Evolutionary conservation across 176 grass and related monocot genomes (phyloP), one percentile per base, ranked within the genome.

Genomic region (Rhipidocladum racemiflorum): DNA sequence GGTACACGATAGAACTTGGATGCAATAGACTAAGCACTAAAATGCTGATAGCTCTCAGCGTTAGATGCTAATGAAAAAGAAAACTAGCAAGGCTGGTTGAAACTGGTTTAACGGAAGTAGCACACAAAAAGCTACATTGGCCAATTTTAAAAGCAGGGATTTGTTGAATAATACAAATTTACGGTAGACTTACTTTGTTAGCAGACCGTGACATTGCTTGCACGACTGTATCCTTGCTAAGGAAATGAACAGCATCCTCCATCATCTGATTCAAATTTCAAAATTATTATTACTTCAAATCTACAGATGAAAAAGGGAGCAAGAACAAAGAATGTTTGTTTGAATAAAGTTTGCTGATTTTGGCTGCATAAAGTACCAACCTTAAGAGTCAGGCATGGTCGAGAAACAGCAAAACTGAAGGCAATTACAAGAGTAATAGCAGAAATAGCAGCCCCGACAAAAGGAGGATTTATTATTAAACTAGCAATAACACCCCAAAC

Each of bases 401-500:
- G 89, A 88, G 96, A 99, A 85, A 95, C 93, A 83, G 96, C 89
- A 70, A 99, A 95, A 82, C 93, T 89, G 85, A 99, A 99, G 60
- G 96, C 89, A 87, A 95, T 84, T 70, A 99, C 96, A 82, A 99
- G 91, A 24, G 96, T 99, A 78, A 91, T 61, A 57, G 91, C 96
- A 83, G 93, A 95, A 71, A 93, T 82, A 60, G 92, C 87, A 88
- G 92, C 89, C 75, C 96, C 96, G 76, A 92, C 85, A 93, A 93
- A 99, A 16, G 96, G 91, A 15, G 96, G 96, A 75, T 91, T 85
- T 42, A 99, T 70, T 88, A 90, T 93, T 83, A 95, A 72, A 84
- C 96, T 99, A 49, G 96, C 96, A 84, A 99, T 87, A 56, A 99
- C 96, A 74, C 96, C 89, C 96, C 96, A 99, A 79, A 94, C 89